phyloP scores from a whole-genome alignment of 2,329 filamentous ascomycete genomes.

The Cladosporium sp. region DNA sequence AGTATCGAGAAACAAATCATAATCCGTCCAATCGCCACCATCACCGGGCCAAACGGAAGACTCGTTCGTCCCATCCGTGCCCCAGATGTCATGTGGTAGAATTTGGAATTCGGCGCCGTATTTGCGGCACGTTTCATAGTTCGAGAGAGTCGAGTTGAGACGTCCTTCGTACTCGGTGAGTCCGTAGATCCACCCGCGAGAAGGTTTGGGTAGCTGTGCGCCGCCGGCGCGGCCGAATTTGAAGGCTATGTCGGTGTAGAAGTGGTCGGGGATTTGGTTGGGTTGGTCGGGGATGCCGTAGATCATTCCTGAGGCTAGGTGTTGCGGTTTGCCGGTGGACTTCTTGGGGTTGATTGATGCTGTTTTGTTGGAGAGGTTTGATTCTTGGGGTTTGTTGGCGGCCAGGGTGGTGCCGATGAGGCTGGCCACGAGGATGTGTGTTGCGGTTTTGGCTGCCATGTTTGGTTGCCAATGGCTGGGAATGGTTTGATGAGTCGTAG shows the following conservation, averaged over 20 bases:
- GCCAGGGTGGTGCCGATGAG: conserved; percentile 20
- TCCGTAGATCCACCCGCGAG: conserved; percentile 39
- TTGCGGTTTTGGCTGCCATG: too few species aligned
- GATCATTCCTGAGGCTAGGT: conserved; percentile 40
- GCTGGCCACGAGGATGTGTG: neutral
- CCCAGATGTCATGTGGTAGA: conserved; percentile 24
- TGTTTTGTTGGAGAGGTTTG: too few species aligned
- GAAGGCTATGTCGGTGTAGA: conserved; percentile 39
- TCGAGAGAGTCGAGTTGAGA: conserved; percentile 41
- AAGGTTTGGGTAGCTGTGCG: conserved; percentile 32
- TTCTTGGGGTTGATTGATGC: too few species aligned
- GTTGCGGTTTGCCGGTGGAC: conserved; percentile 30
- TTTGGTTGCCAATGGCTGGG: too few species aligned
- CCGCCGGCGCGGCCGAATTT: conserved; percentile 39
- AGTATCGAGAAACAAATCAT: too few species aligned
- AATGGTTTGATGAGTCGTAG: too few species aligned
- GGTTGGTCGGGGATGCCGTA: conserved; percentile 36
- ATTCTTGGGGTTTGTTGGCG: conserved; percentile 18
- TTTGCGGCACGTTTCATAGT: conserved; percentile 42
- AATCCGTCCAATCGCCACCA: too few species aligned
- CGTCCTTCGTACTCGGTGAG: conserved; percentile 30
- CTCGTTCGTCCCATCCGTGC: conserved; percentile 21
- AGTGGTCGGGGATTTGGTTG: conserved; percentile 37
- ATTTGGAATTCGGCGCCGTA: conserved; percentile 20
- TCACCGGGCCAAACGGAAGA: too few species aligned